Evolutionary conservation across 2,329 filamentous ascomycete species (phyloP), one percentile per base, ranked within the genome.

Genomic region (Penicillium sp.): DNA sequence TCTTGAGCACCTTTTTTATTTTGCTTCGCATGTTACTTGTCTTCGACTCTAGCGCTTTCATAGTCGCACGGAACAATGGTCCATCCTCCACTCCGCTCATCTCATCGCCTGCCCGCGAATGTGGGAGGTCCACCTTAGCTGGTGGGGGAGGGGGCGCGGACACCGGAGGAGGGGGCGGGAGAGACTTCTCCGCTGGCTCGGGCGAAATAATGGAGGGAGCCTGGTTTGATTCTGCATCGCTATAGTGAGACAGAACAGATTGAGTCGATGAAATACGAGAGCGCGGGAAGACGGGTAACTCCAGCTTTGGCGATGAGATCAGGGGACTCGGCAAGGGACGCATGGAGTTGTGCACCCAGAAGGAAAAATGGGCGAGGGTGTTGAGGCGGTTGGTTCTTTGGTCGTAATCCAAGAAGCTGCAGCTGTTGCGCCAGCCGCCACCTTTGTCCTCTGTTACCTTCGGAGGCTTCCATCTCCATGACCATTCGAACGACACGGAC

Each of bases 371-470:
- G 15, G 91, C 93, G 53, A 99, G 83, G 4, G 92, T 93, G 66
- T 96, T 87, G 59, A 99, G 78, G 62, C 89, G 86, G 77, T 99
- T 94, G 35, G 92, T 91, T 66, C 93, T 86, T 71, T 94, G 89
- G 75, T 99, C 93, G 72, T 99, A 99, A 76, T 99, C 94, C 66
- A 97, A 89, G 77, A 99, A 97, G 73, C 91, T 97, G 81, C 94
- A 97, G 67, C 89, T 90, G 71, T 96, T 97, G 70, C 91, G 90
- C 93, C 94, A 99, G 44, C 94, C 94, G 57, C 92, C 91, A 31
- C 90, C 90, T 68, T 86, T 86, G 72, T 97, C 93, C 71, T 97
- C 93, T 17, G 79, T 78, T 15, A 79, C 70, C 80, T 91, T 96
- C 38, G 94, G 94, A 9, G 94, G 91, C 71, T 89, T 91, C 92